These are phyloP conservation scores for Puccinia polysora DNA, from an alignment of 1,284 basidiomycete genomes.

Conservation along the genomic window DNA sequence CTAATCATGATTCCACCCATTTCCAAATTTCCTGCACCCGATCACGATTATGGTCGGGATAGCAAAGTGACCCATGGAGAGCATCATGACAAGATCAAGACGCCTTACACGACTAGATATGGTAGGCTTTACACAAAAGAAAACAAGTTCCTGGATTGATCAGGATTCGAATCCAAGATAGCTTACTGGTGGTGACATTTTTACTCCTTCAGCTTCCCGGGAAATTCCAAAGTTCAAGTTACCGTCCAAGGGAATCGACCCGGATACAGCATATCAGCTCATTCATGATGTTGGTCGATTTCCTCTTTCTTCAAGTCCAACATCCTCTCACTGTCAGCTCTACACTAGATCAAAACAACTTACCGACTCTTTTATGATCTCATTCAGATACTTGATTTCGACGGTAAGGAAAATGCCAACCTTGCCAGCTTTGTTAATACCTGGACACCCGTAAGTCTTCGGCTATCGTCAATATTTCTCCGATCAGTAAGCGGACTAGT, in stretches of 20 bases:
- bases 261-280: conserved; percentile 60
- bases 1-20: no score
- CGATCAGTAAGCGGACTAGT: no score
- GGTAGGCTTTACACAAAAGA: conserved; percentile 45
- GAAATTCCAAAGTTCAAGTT: conserved; percentile 55
- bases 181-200: conserved; percentile 45
- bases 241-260: conserved; percentile 54
- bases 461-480: not conserved
- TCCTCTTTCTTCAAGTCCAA: not conserved
- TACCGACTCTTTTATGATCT: conserved; percentile 29
- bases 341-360: not conserved
- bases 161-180: conserved; percentile 52
- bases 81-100: not conserved
- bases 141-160: conserved; percentile 47
- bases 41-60: conserved; percentile 1
- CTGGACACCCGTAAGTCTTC: conserved; percentile 59
- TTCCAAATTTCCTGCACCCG: conserved; percentile 1
- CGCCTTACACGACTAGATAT: conserved; percentile 36
- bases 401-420: conserved; percentile 73
- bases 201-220: conserved; percentile 46
- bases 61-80: not conserved
- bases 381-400: conserved; percentile 67
- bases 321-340: not conserved
- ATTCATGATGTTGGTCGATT: conserved; percentile 62
- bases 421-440: conserved; percentile 62